phyloP scores from a whole-genome alignment of 805 yeast species.

The Yarrowia divulgata region DNA sequence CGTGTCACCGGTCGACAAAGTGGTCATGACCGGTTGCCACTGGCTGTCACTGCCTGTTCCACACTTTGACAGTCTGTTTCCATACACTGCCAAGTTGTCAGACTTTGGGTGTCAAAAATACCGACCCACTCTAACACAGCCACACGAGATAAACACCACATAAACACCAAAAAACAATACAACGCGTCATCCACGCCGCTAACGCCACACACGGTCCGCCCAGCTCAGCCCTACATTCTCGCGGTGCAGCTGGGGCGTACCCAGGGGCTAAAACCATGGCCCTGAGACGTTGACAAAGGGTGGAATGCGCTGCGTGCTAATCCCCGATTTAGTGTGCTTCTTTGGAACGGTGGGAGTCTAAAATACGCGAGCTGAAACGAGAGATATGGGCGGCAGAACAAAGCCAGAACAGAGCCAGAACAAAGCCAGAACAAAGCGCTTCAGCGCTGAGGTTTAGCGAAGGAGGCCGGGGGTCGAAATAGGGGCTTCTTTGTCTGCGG shows the following conservation, averaged over 20 bases:
- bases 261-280: constrained; percentile 1
- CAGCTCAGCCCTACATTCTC: constrained; percentile 9
- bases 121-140: no score
- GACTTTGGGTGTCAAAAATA: no score
- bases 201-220: no score
- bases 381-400: no score
- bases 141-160: no score
- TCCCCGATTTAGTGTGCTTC: constrained; percentile 1
- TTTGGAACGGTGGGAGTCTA: constrained; percentile 19
- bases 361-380: constrained; percentile 32
- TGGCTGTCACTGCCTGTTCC: no score
- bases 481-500: neutral
- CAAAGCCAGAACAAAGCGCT: neutral
- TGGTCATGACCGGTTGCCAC: no score
- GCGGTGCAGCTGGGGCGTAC: constrained; percentile 4
- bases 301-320: constrained; percentile 22
- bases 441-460: neutral
- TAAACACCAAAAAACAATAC: neutral
- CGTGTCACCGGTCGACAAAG: no score
- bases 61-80: no score
- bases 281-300: constrained; percentile 7
- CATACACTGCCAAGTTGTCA: no score
- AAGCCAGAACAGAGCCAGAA: no score
- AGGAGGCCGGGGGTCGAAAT: neutral
- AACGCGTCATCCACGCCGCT: neutral